Evolutionary conservation across 129 eudicot genomes (phyloP).

Genomic region (Flaveria bidentis): DNA sequence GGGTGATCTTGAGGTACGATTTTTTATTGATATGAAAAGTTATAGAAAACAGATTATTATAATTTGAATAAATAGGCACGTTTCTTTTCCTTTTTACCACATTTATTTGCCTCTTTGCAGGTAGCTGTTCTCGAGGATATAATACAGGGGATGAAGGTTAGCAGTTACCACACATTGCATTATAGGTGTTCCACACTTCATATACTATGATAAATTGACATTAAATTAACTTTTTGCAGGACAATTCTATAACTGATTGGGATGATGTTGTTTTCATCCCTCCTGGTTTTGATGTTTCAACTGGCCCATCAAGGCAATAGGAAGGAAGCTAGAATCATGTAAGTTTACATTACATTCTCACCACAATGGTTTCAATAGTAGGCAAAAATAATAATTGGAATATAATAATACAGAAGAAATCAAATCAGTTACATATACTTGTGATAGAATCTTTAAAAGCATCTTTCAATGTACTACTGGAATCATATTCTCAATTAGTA

Average conservation of each 20-base stretch:
- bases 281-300: conserved; percentile 83
- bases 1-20: conserved; percentile 72
- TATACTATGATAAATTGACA: background rate
- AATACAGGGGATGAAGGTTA: conserved; percentile 84
- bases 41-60: background rate
- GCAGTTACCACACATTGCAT: conserved; percentile 11
- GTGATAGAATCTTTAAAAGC: conserved; percentile 12
- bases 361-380: background rate
- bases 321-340: conserved; percentile 15
- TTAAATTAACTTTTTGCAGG: conserved; percentile 51
- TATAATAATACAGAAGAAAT: conserved; percentile 4
- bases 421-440: background rate
- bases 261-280: conserved; percentile 95
- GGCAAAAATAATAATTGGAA: conserved; percentile 12
- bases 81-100: background rate
- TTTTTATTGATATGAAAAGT: conserved; percentile 8
- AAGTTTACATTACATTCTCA: conserved; percentile 20
- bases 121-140: conserved; percentile 89
- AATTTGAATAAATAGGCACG: background rate
- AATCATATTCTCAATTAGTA: conserved; percentile 28
- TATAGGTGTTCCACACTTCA: background rate
- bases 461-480: conserved; percentile 18
- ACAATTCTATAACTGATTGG: conserved; percentile 52
- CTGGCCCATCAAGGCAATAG: conserved; percentile 42
- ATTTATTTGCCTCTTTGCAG: conserved; percentile 34